phyloP scores from a whole-genome alignment of 257 asterid species.

The Paulownia fortunei region DNA sequence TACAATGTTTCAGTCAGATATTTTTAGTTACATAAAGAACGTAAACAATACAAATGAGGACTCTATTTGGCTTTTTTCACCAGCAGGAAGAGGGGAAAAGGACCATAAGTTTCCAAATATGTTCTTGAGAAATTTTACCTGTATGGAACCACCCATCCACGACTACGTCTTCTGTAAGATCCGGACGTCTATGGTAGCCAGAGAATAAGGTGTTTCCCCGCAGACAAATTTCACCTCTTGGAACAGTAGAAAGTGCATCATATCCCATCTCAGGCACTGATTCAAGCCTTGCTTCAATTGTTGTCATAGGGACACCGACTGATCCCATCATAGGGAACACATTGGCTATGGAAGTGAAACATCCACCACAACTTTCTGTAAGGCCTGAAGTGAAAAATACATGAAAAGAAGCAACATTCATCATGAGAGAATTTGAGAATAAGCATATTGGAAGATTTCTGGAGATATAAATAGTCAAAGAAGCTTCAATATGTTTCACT shows the following conservation, averaged over 20 bases:
- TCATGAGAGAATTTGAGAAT: background rate
- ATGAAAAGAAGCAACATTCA: background rate
- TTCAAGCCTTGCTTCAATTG: constrained; percentile 88
- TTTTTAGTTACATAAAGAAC: constrained; percentile 5
- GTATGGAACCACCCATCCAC: constrained; percentile 98
- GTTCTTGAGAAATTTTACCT: constrained; percentile 45
- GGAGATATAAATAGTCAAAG: too few relatives aligned
- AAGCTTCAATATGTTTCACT: too few relatives aligned
- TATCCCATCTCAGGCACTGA: constrained; percentile 97
- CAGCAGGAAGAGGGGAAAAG: too few relatives aligned
- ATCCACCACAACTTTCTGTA: constrained; percentile 84
- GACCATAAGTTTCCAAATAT: background rate
- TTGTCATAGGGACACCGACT: constrained; percentile 89
- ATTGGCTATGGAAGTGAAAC: constrained; percentile 79
- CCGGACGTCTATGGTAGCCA: constrained; percentile 88
- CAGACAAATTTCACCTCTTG: constrained; percentile 91
- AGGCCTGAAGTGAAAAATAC: constrained; percentile 59
- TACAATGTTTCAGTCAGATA: constrained; percentile 30
- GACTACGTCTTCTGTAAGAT: constrained; percentile 66
- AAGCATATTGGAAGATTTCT: too few relatives aligned
- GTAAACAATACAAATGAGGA: too few relatives aligned
- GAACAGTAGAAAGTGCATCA: constrained; percentile 70
- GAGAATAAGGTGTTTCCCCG: constrained; percentile 83
- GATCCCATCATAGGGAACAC: constrained; percentile 82
- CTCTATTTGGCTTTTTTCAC: too few relatives aligned